Conservation (phyloP, 1,284 basidiomycete species). For the Rhizoctonia solani region DNA sequence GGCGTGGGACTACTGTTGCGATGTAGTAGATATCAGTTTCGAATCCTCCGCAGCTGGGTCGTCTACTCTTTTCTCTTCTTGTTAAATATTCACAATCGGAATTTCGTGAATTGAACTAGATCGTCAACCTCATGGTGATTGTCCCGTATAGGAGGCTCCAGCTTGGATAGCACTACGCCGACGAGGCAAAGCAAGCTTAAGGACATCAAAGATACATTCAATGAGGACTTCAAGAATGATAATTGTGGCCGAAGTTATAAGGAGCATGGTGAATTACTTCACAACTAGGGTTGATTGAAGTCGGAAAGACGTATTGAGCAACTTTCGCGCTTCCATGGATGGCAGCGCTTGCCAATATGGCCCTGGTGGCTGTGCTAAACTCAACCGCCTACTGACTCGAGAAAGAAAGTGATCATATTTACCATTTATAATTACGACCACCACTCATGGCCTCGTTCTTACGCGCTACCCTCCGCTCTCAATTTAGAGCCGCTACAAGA, state of each 20-base stretch:
- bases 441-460: conserved; percentile 22
- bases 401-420: no score
- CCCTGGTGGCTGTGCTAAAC: conserved; percentile 26
- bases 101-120: not conserved
- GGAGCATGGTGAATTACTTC: conserved; percentile 13
- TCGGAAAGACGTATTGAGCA: conserved; percentile 3
- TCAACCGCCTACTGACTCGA: not conserved
- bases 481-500: not conserved
- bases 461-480: conserved; percentile 21
- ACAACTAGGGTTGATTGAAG: not conserved
- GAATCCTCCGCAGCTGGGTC: not conserved
- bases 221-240: conserved; percentile 19
- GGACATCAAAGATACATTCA: conserved; percentile 2
- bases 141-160: not conserved
- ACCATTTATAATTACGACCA: not conserved
- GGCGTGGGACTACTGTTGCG: conserved; percentile 1
- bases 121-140: not conserved
- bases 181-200: not conserved
- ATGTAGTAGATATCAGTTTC: not conserved
- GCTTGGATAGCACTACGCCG: not conserved
- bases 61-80: not conserved
- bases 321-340: conserved; percentile 20
- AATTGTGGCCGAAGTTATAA: conserved; percentile 22
- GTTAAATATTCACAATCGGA: not conserved
- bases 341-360: not conserved